These are phyloP conservation scores for Globisporangium spinosum DNA, from an alignment of 352 stramenopile species.

Conservation along the genomic window DNA sequence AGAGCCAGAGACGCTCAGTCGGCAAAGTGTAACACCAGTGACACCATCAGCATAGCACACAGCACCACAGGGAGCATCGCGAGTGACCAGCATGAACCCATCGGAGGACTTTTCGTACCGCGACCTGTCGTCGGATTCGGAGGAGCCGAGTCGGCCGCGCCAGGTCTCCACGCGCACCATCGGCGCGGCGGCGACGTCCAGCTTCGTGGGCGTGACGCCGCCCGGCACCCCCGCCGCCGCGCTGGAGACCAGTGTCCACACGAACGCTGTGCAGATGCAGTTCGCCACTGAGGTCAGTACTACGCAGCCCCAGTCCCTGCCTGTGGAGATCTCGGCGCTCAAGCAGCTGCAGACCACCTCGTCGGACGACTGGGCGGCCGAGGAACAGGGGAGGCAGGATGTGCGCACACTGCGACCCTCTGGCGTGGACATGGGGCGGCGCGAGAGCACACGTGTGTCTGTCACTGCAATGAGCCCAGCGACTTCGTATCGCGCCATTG, in stretches of 20 bases:
- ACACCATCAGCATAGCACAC: background rate
- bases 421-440: background rate
- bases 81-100: conserved; percentile 1
- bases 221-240: background rate
- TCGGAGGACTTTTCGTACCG: conserved; percentile 15
- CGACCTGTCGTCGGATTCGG: conserved; percentile 6
- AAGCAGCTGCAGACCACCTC: conserved; percentile 9
- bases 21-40: too few relatives aligned
- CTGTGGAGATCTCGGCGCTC: background rate
- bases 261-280: conserved; percentile 1
- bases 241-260: background rate
- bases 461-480: background rate
- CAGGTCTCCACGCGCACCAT: background rate
- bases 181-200: conserved; percentile 1
- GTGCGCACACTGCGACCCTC: conserved; percentile 7
- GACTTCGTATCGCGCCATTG: conserved; percentile 5
- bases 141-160: background rate
- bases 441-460: background rate
- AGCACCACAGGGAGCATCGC: background rate
- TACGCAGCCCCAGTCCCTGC: background rate
- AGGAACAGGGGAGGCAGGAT: conserved; percentile 9
- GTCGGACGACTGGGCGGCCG: conserved; percentile 17
- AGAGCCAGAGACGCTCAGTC: background rate
- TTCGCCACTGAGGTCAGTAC: background rate
- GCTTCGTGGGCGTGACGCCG: conserved; percentile 16